Evolutionary conservation across 371 early-diverging fungal species (phyloP).

Genomic region (Mucor circinelloides): DNA sequence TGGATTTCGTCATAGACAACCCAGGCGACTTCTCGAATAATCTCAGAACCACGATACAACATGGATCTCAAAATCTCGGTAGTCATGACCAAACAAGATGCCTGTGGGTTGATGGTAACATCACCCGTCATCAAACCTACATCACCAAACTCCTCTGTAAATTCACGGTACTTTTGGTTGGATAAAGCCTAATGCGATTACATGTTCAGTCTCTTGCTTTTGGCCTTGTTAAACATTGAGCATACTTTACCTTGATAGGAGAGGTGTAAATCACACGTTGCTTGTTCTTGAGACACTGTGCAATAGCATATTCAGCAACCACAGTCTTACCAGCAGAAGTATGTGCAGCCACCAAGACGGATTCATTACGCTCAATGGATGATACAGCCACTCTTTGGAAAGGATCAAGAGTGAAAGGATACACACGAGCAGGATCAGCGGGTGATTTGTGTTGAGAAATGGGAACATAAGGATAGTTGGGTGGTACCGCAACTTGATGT

Average conservation of each 20-base stretch:
- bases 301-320: slow-evolving; percentile 99
- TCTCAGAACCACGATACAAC: slow-evolving; percentile 98
- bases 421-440: slow-evolving; percentile 84
- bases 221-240: too few species aligned
- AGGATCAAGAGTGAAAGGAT: slow-evolving; percentile 97
- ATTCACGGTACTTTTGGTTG: slow-evolving; percentile 99
- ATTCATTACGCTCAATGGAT: slow-evolving; percentile 95
- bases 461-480: slow-evolving; percentile 84
- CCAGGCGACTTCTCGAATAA: slow-evolving; percentile 99
- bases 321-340: slow-evolving; percentile 99
- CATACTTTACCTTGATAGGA: slow-evolving; percentile 92
- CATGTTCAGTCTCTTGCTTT: too few species aligned
- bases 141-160: slow-evolving; percentile 97
- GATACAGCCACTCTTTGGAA: slow-evolving; percentile 95
- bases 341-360: slow-evolving; percentile 98
- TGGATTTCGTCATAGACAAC: slow-evolving; percentile 99
- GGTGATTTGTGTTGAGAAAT: slow-evolving; percentile 84
- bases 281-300: slow-evolving; percentile 88
- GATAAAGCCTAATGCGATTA: slow-evolving; percentile 93
- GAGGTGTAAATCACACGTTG: slow-evolving; percentile 99
- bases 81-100: slow-evolving; percentile 99
- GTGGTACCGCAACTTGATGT: slow-evolving; percentile 96
- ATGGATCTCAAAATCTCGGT: slow-evolving; percentile 99
- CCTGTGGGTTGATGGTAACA: slow-evolving; percentile 97
- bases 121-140: slow-evolving; percentile 99